These are phyloP conservation scores for Pseudogymnoascus sp. DNA, from an alignment of 2,329 filamentous ascomycete genomes.

Conservation along the genomic window DNA sequence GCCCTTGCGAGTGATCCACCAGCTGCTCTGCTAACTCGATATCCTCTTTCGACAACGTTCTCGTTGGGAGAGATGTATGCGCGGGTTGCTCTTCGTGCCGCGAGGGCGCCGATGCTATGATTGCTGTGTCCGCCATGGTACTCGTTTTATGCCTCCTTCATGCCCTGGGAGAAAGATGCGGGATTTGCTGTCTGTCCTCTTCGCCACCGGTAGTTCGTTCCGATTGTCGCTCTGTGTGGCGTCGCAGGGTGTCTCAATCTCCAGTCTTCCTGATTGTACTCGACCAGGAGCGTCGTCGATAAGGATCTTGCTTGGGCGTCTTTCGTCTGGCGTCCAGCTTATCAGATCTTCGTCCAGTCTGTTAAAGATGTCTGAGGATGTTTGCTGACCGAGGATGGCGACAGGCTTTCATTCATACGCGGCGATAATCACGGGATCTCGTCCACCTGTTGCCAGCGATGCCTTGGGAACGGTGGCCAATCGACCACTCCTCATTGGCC, in stretches of 20 bases:
- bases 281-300: not conserved
- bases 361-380: not conserved
- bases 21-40: slow-evolving; percentile 22
- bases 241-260: not conserved
- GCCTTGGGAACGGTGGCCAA: slow-evolving; percentile 3
- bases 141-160: not conserved
- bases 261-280: not conserved
- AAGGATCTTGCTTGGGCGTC: not conserved
- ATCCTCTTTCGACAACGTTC: slow-evolving; percentile 22
- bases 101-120: not conserved
- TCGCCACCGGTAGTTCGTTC: not conserved
- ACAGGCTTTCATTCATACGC: not conserved
- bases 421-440: slow-evolving; percentile 3
- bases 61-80: slow-evolving; percentile 14
- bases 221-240: not conserved
- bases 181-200: not conserved
- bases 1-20: slow-evolving; percentile 19
- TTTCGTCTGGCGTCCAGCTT: not conserved
- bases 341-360: slow-evolving; percentile 1
- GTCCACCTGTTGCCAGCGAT: not conserved
- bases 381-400: not conserved
- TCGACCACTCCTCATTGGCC: not conserved
- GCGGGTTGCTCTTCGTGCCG: not conserved
- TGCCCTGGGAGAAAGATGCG: not conserved
- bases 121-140: slow-evolving; percentile 5